These are phyloP conservation scores for Triticum monococcum DNA, from an alignment of 176 grass and related monocot genomes.

Conservation along the genomic window DNA sequence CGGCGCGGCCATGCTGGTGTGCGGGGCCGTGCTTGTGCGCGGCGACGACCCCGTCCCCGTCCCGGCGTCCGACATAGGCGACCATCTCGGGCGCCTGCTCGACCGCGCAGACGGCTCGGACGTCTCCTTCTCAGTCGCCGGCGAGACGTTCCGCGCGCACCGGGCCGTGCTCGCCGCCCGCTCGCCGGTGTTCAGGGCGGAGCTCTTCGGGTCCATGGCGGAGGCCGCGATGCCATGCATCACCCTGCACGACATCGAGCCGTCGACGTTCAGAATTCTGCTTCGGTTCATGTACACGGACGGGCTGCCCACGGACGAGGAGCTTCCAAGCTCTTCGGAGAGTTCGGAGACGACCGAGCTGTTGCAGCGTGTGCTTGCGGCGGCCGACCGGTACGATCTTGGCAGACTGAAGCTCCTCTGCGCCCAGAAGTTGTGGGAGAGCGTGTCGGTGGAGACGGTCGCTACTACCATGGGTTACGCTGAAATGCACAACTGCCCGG, in stretches of 20 bases:
- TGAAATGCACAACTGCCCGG: conserved; percentile 21
- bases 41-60: not conserved
- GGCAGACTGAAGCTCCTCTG: conserved; percentile 40
- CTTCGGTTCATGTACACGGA: conserved; percentile 52
- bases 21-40: not conserved
- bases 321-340: not conserved
- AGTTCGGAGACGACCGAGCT: not conserved
- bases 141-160: conserved; percentile 19
- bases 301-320: not conserved
- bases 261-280: conserved; percentile 8
- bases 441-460: conserved; percentile 26
- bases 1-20: not conserved
- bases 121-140: conserved; percentile 17
- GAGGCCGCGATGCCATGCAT: not conserved
- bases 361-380: not conserved
- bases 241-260: not conserved
- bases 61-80: not conserved
- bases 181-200: conserved; percentile 35
- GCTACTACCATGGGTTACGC: conserved; percentile 20
- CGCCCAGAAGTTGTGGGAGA: conserved; percentile 33
- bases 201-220: conserved; percentile 18
- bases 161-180: not conserved
- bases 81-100: conserved; percentile 23
- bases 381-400: conserved; percentile 34
- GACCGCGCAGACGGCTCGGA: not conserved